Base-by-base conservation (phyloP, 352 stramenopile species). In the Phytophthora palmivora region DNA sequence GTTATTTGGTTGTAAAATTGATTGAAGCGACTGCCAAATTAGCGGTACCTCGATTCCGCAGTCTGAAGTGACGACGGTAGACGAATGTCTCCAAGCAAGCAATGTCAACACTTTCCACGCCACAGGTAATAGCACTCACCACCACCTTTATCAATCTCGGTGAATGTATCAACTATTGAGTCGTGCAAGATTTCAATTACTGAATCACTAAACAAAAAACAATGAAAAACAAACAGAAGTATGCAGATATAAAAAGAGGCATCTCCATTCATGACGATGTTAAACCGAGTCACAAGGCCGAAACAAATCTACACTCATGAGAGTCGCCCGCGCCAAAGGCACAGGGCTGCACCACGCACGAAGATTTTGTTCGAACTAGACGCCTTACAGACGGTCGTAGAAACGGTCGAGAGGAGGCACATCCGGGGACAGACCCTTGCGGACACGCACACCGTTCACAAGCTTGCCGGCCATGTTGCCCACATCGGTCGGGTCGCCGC, bases 351-450 rank as follows among this genome's bases (percentile, higher is more conserved):
- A 67, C 54, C 52, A 67, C 49, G 53, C 50, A 60, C 60, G 48
- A 67, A 67, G 61, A 67, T 62, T 57, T 63, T 63, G 39, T 50
- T 75, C 50, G 19, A 67, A 56, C 39, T 58, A 56, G 21, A 58
- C 57, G 47, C 49, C 67, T 99, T 99, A 99, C 70, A 99, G 94
- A 86, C 98, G 98, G 89, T 99, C 97, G 69, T 99, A 95, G 93
- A 99, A 99, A 75, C 98, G 94, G 79, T 98, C 96, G 65, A 99
- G 89, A 58, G 98, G 95, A 51, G 98, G 97, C 77, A 99, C 96
- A 16, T 98, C 97, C 14, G 96, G 84, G 33, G 88, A 68, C 48
- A 99, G 91, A 84, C 97, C 97, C 96, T 99, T 99, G 75, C 98
- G 95, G 67, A 97, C 87, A 86, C 98, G 92, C 44, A 99, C 97